These are phyloP conservation scores for Neospermospora avenae DNA, from an alignment of 2,329 filamentous ascomycete species.

Conservation along the genomic window DNA sequence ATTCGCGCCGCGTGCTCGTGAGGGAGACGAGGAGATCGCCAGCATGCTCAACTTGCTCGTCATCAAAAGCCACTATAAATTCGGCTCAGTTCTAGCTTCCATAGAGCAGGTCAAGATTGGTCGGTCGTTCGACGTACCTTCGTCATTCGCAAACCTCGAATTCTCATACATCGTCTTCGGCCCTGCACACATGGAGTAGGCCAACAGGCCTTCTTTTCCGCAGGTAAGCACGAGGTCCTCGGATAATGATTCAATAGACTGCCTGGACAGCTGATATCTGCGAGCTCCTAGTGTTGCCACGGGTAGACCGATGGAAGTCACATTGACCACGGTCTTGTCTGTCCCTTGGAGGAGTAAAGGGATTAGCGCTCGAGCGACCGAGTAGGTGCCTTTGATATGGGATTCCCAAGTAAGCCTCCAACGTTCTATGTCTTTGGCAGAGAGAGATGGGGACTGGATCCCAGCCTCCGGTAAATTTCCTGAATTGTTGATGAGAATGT, in stretches of 20 bases:
- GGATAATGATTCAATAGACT: background rate
- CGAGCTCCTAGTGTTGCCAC: background rate
- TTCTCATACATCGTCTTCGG: background rate
- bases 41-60: background rate
- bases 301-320: background rate
- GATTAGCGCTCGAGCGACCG: background rate
- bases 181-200: background rate
- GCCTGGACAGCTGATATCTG: background rate
- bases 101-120: background rate
- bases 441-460: background rate
- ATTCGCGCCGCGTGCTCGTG: background rate
- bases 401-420: background rate
- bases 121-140: background rate
- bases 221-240: background rate
- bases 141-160: background rate
- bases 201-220: background rate
- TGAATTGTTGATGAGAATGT: background rate
- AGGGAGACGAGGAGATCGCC: background rate
- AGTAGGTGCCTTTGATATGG: background rate
- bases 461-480: background rate
- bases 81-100: background rate
- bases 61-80: background rate
- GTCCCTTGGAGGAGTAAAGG: background rate
- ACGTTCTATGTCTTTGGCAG: background rate
- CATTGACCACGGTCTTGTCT: background rate